A percentile compares a stretch with the other conserved stretches of the same genome.
Conservation (phyloP, 805 yeast species). For the Wickerhamiella shivajii region DNA sequence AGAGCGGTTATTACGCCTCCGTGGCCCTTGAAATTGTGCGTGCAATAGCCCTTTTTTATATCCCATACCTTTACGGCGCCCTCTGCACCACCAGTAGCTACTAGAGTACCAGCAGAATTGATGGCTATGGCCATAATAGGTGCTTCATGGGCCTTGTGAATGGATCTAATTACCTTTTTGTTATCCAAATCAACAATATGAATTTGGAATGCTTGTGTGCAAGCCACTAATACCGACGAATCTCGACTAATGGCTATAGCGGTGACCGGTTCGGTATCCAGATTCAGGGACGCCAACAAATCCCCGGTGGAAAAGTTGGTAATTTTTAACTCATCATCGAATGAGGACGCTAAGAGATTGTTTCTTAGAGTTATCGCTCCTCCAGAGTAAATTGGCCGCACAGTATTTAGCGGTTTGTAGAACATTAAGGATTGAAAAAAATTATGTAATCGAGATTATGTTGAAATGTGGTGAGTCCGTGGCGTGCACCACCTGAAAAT, state of each 20-base stretch:
- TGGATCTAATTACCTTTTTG: constrained; percentile 8
- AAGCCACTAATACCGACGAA: constrained; percentile 50
- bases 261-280: constrained; percentile 74
- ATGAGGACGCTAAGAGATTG: constrained; percentile 57
- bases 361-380: constrained; percentile 64
- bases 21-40: constrained; percentile 88
- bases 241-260: constrained; percentile 65
- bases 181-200: constrained; percentile 36
- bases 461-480: background rate
- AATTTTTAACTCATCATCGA: constrained; percentile 60
- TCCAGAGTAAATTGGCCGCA: constrained; percentile 80
- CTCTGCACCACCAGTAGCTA: constrained; percentile 92
- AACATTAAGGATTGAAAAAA: constrained; percentile 11
- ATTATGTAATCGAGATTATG: background rate
- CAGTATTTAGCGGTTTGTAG: constrained; percentile 14
- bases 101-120: constrained; percentile 69
- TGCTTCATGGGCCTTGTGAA: constrained; percentile 36
- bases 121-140: constrained; percentile 68
- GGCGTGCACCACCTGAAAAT: too few relatives aligned
- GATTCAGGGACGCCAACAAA: constrained; percentile 48
- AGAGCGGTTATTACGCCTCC: constrained; percentile 75
- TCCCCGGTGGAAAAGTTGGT: constrained; percentile 47
- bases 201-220: constrained; percentile 74
- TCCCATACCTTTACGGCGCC: constrained; percentile 89
- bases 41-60: constrained; percentile 68